These are phyloP conservation scores for Tylopilus subfusipes DNA, from an alignment of 768 basidiomycete genomes.

Conservation along the genomic window DNA sequence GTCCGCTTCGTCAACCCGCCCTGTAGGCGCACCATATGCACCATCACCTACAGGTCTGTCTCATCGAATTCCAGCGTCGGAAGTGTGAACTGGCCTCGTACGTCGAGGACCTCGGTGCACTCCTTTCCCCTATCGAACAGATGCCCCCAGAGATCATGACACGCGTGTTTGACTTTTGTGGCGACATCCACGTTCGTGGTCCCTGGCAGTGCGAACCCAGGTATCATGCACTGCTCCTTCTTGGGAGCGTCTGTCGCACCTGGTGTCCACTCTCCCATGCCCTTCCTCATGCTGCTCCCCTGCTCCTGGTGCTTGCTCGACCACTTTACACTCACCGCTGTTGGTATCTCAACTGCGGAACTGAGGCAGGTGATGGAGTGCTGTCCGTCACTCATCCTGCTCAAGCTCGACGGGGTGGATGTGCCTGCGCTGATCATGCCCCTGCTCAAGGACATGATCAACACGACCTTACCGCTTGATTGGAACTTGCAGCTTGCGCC, in stretches of 20 bases:
- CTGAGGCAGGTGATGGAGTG: conserved; percentile 25
- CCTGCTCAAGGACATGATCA: conserved; percentile 25
- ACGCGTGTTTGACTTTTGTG: conserved; percentile 32
- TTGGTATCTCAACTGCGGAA: conserved; percentile 21
- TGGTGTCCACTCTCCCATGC: conserved; percentile 29
- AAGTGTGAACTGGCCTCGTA: conserved; percentile 27
- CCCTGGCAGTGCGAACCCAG: conserved; percentile 32
- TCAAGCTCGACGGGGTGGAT: conserved; percentile 27
- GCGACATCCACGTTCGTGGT: conserved; percentile 24
- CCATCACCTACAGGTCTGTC: conserved; percentile 29
- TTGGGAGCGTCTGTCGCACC: conserved; percentile 28
- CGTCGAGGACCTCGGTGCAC: conserved; percentile 32
- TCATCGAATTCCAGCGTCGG: conserved; percentile 27
- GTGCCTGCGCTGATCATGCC: conserved; percentile 22
- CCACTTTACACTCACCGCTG: conserved; percentile 29
- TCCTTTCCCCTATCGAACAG: conserved; percentile 31
- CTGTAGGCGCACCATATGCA: no score
- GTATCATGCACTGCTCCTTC: conserved; percentile 27
- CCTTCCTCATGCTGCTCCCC: conserved; percentile 22
- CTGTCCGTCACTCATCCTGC: conserved; percentile 28
- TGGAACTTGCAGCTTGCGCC: conserved; percentile 20
- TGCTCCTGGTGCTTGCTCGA: conserved; percentile 30
- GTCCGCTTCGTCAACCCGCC: no score
- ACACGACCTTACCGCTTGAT: conserved; percentile 6
- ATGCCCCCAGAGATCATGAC: conserved; percentile 34